Evolutionary conservation across 768 basidiomycete genomes (phyloP), one percentile per base, ranked within the genome.

Genomic region (Mycena olivaceomarginata): DNA sequence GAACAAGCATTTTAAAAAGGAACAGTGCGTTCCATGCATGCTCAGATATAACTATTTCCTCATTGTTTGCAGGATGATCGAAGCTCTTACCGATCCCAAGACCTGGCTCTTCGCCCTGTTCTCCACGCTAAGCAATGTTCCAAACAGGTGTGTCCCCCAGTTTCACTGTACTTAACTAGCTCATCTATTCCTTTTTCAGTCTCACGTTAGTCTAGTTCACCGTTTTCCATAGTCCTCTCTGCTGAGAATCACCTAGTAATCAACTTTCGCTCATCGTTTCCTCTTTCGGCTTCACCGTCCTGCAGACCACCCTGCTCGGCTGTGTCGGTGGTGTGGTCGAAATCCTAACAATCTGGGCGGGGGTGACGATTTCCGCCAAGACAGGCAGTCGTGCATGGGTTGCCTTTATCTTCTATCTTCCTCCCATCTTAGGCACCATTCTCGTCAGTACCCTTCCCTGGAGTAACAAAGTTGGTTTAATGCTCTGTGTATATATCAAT

Each of bases 11-110:
- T 31, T 31, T 31, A 31, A 31, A 31, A 84, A 96, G 95, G 82
- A 96, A 96, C 95, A 96, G 94, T 95, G 71, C 77, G 93, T 56
- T n/a, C 15, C 25, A 51, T 45, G 43, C 10, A 11, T 10, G 15
- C 1, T 15, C 15, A 45, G 10, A 45, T 6, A 15, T 45, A 15
- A 45, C 15, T 6, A 45, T 15, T 45, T 10, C 15, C 8, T 15
- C 1, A 45, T 45, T 15, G 43, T 11, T 40, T 13, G 12, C 76
- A 92, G 91, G 81, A 87, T 92, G 86, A 85, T 88, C 41, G 92
- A 92, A 78, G 90, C 91, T 0, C 83, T 93, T 15, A 67, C 78
- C 0, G 92, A 92, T 76, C 88, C 89, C 31, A 31, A 31, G 31
- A 31, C 31, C 31, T 31, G 31, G 31, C 31, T 31, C 31, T 31